Base-by-base conservation (phyloP, 2,329 filamentous ascomycete genomes). In the Ophiostoma australiae region DNA sequence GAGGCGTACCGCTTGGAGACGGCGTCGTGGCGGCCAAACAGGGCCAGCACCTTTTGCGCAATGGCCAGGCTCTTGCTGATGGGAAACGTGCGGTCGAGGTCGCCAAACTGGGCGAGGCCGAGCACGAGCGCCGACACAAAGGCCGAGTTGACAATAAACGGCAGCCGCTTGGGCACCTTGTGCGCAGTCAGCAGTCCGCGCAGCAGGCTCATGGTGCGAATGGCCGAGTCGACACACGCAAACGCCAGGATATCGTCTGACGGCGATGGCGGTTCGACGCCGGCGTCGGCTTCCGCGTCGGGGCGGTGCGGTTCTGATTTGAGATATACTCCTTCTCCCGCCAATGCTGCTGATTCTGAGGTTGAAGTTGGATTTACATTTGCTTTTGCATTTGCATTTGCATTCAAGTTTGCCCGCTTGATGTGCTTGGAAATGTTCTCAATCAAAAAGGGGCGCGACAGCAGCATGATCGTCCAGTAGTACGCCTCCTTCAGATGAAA, bases 101-200 rank as follows among this genome's bases (percentile, higher is more conserved):
- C 81, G 0, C 80, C 81, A 68, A 84, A 83, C 33, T 80, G 78
- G 0, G 82, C 81, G 0, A 82, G 78, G 0, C 82, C 82, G 0
- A 84, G 76, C 0, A 83, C 81, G 0, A 84, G 74, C 0, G 80
- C 81, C 0, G 82, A 81, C 6, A 82, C 80, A 72, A 84, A 84
- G 3, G 81, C 78, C 1, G 81, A 81, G 68, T 83, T 84, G 4
- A 83, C 81, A 0, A 83, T 74, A 20, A 83, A 82, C 0, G 82
- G 82, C 4, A 83, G 74, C 1, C 82, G 77, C 39, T 80, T 81
- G 0, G 82, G 82, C 0, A 83, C 76, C 1, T 76, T 75, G 1
- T 76, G 72, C 1, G 77, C 78, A 0, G 74, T 74, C 4, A 79
- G 72, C 1, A 84, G 77, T 1, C 76, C 76, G 15, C 80, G 77